phyloP scores from a whole-genome alignment of 2,329 filamentous ascomycete species.

The Pezicula neosporulosa region DNA sequence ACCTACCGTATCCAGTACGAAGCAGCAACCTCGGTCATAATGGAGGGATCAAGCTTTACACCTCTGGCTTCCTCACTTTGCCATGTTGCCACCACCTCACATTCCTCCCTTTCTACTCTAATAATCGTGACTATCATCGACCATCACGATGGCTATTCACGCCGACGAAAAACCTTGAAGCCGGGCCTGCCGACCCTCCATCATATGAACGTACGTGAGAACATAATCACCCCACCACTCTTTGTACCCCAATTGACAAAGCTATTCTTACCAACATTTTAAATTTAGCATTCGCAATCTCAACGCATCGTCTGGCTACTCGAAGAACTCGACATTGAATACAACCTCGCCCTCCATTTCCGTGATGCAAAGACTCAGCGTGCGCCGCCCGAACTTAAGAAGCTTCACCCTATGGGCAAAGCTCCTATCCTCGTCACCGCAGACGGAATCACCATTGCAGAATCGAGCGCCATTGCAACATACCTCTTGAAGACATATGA shows the following conservation, averaged over 20 bases:
- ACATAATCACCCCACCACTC: neutral
- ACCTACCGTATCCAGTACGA: too few relatives aligned
- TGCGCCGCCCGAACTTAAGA: constrained; percentile 65
- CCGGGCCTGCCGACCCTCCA: constrained; percentile 19
- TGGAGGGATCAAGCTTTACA: too few relatives aligned
- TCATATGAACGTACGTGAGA: constrained; percentile 20
- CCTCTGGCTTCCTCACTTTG: too few relatives aligned
- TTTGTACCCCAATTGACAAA: neutral
- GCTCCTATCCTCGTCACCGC: constrained; percentile 61
- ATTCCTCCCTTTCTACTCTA: too few relatives aligned
- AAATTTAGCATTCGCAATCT: constrained; percentile 60
- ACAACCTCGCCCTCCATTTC: constrained; percentile 64
- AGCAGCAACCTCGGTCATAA: too few relatives aligned
- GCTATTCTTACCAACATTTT: neutral
- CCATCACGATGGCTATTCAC: neutral
- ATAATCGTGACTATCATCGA: neutral
- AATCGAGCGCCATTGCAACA: constrained; percentile 26
- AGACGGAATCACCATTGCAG: constrained; percentile 25
- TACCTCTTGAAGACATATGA: constrained; percentile 31
- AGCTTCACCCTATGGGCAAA: constrained; percentile 80
- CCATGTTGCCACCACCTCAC: too few relatives aligned
- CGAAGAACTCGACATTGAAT: constrained; percentile 67
- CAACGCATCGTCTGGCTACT: constrained; percentile 68
- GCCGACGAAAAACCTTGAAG: constrained; percentile 1
- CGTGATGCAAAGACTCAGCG: constrained; percentile 55